phyloP scores from a whole-genome alignment of 2,329 filamentous ascomycete genomes.

The Escovopsis sp. region DNA sequence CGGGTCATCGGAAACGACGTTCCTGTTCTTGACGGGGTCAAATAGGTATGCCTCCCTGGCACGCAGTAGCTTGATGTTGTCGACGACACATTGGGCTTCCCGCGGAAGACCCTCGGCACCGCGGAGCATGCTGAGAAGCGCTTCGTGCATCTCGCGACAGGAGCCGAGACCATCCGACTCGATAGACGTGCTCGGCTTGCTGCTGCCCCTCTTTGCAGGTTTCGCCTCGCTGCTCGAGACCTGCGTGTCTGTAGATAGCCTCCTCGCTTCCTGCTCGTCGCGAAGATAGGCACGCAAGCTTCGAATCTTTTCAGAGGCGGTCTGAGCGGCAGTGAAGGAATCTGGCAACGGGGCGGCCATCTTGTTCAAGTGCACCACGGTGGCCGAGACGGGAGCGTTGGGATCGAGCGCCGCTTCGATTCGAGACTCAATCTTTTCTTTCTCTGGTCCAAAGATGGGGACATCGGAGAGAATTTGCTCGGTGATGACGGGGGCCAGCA shows the following conservation, averaged over 20 bases:
- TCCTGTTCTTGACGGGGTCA: constrained; percentile 48
- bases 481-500: constrained; percentile 39
- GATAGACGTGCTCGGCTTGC: constrained; percentile 19
- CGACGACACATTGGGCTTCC: constrained; percentile 36
- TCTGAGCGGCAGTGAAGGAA: constrained; percentile 25
- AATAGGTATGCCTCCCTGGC: constrained; percentile 49
- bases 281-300: constrained; percentile 27
- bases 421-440: constrained; percentile 25
- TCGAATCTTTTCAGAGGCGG: constrained; percentile 34
- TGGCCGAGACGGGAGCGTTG: constrained; percentile 17
- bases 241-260: constrained; percentile 11
- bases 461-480: constrained; percentile 38
- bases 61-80: constrained; percentile 44
- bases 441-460: constrained; percentile 42
- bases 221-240: constrained; percentile 12
- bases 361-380: constrained; percentile 23
- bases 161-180: constrained; percentile 27
- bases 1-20: constrained; percentile 54
- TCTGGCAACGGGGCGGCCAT: constrained; percentile 23
- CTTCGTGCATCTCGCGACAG: constrained; percentile 44
- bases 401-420: constrained; percentile 27
- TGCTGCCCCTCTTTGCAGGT: constrained; percentile 13
- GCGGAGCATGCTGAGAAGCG: constrained; percentile 30
- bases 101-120: constrained; percentile 32
- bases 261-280: constrained; percentile 13